phyloP scores from a whole-genome alignment of 2,329 filamentous ascomycete genomes.

The Talaromyces islandicus region DNA sequence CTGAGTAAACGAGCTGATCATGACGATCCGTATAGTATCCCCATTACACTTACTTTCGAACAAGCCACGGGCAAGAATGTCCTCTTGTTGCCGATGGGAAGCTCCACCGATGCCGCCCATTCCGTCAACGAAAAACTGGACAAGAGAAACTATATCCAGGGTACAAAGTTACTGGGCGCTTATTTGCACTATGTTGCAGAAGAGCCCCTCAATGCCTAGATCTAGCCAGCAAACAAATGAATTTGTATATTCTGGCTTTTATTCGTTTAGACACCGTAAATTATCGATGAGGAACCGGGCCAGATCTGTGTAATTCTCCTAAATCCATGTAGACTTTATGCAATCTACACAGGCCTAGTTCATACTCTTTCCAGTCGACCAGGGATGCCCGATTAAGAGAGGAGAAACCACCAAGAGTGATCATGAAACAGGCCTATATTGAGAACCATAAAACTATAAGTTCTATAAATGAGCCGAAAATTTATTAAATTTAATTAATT shows the following conservation, averaged over 20 bases:
- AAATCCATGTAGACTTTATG: no score
- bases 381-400: neutral
- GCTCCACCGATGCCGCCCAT: constrained; percentile 91
- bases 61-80: constrained; percentile 98
- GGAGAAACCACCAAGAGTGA: neutral
- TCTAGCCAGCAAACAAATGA: neutral
- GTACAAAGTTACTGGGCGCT: constrained; percentile 88
- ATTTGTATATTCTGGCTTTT: neutral
- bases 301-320: neutral
- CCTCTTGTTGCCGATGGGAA: constrained; percentile 90
- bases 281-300: neutral
- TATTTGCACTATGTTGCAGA: constrained; percentile 95
- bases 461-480: neutral
- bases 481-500: neutral
- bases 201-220: constrained; percentile 55
- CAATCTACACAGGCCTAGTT: no score
- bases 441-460: no score
- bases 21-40: constrained; percentile 58
- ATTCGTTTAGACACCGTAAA: neutral
- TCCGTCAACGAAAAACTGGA: constrained; percentile 99
- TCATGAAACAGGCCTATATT: neutral
- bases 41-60: constrained; percentile 94
- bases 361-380: neutral
- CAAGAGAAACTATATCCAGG: constrained; percentile 95
- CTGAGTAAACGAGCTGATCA: constrained; percentile 16